Percentiles rank a stretch among this genome's conserved stretches.
These are phyloP conservation scores for Platanthera guangdongensis DNA, from an alignment of 106 monocot genomes.

Conservation along the genomic window DNA sequence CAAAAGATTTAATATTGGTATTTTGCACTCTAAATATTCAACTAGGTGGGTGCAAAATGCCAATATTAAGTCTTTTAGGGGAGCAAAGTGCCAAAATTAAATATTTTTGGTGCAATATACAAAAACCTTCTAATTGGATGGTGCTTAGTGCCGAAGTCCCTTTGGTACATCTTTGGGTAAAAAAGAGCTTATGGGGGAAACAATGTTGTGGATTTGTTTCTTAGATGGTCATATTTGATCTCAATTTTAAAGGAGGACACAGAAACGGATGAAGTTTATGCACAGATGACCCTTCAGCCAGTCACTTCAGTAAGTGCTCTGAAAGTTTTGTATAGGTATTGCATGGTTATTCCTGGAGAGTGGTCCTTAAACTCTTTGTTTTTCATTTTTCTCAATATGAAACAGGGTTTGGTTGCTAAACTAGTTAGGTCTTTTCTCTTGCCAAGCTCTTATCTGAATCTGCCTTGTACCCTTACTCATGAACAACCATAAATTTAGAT, in stretches of 20 bases:
- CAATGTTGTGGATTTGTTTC: not conserved
- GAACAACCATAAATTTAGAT: not conserved
- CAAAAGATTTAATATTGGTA: too few species aligned
- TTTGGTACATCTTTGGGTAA: not conserved
- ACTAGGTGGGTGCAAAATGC: too few species aligned
- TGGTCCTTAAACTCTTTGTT: not conserved
- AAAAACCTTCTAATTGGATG: too few species aligned
- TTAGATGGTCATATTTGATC: not conserved
- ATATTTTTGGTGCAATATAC: too few species aligned
- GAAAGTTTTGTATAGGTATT: not conserved
- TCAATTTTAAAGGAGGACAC: constrained; percentile 54
- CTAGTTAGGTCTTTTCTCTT: not conserved
- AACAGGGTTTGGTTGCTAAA: not conserved
- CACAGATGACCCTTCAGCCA: constrained; percentile 92
- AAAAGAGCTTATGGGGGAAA: not conserved
- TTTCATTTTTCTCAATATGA: not conserved
- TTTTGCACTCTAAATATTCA: too few species aligned
- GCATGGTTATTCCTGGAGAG: not conserved
- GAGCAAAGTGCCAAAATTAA: too few species aligned
- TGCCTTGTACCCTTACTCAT: not conserved
- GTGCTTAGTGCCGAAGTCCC: too few species aligned
- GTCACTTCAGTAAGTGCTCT: constrained; percentile 52
- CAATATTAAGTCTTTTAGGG: too few species aligned
- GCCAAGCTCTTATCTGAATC: not conserved
- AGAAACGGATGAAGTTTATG: constrained; percentile 94